Percentiles rank a stretch among this genome's conserved stretches.
phyloP scores from a whole-genome alignment of 805 yeast genomes.

The Metschnikowia bowlesiae region DNA sequence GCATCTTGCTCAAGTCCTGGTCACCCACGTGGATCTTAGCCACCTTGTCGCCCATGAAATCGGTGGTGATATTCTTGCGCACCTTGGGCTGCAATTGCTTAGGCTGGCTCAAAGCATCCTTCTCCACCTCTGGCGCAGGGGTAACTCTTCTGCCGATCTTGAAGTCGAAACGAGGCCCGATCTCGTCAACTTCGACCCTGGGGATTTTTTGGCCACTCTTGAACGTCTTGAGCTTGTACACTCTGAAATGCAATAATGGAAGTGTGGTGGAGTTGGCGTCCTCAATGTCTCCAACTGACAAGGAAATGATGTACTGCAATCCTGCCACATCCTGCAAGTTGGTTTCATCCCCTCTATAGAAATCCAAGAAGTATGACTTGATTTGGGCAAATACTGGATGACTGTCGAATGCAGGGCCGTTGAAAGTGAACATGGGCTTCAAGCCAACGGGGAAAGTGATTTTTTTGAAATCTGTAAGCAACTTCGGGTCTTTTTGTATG shows the following conservation, averaged over 20 bases:
- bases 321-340: constrained; percentile 91
- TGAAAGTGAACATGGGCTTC: constrained; percentile 91
- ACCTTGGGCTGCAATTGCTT: constrained; percentile 75
- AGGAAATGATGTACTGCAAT: constrained; percentile 81
- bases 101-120: constrained; percentile 80
- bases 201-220: constrained; percentile 86
- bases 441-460: constrained; percentile 80
- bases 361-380: constrained; percentile 85
- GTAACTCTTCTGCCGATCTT: constrained; percentile 80
- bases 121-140: constrained; percentile 83
- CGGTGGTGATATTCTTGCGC: constrained; percentile 85
- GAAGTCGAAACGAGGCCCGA: constrained; percentile 94
- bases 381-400: constrained; percentile 82
- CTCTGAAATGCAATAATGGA: constrained; percentile 86
- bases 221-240: constrained; percentile 77
- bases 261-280: constrained; percentile 67
- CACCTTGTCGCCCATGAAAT: constrained; percentile 90
- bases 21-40: constrained; percentile 95
- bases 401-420: constrained; percentile 85
- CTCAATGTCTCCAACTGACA: constrained; percentile 71
- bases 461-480: constrained; percentile 75
- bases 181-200: constrained; percentile 88
- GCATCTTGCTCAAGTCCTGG: constrained; percentile 85
- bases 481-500: constrained; percentile 58
- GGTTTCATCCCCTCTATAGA: constrained; percentile 80